Conservation (phyloP, 108 stramenopile genomes). For the Cyclostephanos invisitatus region DNA sequence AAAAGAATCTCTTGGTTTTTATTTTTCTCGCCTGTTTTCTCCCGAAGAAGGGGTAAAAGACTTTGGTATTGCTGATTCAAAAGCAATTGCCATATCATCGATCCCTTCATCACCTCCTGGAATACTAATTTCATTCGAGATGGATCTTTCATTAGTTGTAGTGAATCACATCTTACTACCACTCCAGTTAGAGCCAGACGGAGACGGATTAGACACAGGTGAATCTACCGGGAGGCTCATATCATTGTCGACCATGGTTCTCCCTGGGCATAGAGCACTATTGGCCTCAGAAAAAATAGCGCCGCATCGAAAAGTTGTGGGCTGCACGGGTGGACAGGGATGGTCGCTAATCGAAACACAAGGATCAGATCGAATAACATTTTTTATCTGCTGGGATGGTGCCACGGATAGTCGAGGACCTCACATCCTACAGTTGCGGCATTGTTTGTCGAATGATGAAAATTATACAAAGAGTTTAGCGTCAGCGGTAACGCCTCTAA, state of each 20-base stretch:
- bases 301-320: constrained; percentile 6
- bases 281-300: constrained; percentile 7
- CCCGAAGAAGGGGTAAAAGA: not conserved
- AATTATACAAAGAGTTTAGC: not conserved
- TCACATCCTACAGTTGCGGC: constrained; percentile 44
- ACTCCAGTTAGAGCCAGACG: not conserved
- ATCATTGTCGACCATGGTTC: constrained; percentile 14
- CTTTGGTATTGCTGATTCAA: not conserved
- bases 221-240: constrained; percentile 3
- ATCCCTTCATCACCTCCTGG: constrained; percentile 46
- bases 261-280: constrained; percentile 26
- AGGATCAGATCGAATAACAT: constrained; percentile 15
- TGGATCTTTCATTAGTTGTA: constrained; percentile 1
- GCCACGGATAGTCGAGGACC: constrained; percentile 56
- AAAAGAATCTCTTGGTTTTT: constrained; percentile 26
- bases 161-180: constrained; percentile 31
- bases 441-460: not conserved
- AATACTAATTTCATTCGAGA: constrained; percentile 29
- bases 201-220: not conserved
- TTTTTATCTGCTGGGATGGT: constrained; percentile 85
- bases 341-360: constrained; percentile 65
- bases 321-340: constrained; percentile 52
- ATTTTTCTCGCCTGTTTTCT: constrained; percentile 11
- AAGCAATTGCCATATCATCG: constrained; percentile 25
- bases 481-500: constrained; percentile 32